Base-by-base conservation (phyloP, 306 rosid species). In the Geum urbanum region DNA sequence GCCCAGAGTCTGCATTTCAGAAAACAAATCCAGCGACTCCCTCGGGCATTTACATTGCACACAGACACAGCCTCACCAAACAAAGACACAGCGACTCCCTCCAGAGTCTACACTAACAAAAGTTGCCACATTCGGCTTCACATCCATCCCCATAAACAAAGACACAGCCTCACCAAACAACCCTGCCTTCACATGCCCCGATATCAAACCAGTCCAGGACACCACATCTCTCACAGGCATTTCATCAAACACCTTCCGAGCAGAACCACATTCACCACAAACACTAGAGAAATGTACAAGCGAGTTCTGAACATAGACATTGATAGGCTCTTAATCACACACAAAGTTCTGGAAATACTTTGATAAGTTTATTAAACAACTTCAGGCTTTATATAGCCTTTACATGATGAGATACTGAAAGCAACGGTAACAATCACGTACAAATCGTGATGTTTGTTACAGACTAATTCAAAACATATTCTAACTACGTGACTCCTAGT, bases 161-260 rank as follows among this genome's bases (percentile, higher is more conserved):
- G 69, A 15, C 51, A 84, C 20, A 14, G 92, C 92, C 57, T 85
- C 87, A 58, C 24, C 68, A 70, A 72, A 84, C 80, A 80, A 74
- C 37, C 87, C 89, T 6, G 85, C 77, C 76, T 80, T 85, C 64
- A 81, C 85, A 73, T 76, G 82, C 66, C 92, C 91, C 4, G 91
- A 84, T 69, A 90, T 75, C 84, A 88, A 70, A 67, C 94, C 88
- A 51, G 89, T 86, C 98, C 96, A 90, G 70, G 94, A 81, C 67
- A 90, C 94, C 65, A 81, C 96, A 76, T 92, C 96, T 82, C 91
- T 84, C 35, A 72, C 86, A 78, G 59, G 83, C 94, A 92, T 88
- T 9, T 79, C 89, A 71, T 90, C 97, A 27, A 92, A 90, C 91
- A 78, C 85, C 75, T 53, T 79, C 24, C 60, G 27, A 15, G 94